Evolutionary conservation across 2,329 filamentous ascomycete species (phyloP), one percentile per base, ranked within the genome.

Genomic region (Exophiala viscosa): DNA sequence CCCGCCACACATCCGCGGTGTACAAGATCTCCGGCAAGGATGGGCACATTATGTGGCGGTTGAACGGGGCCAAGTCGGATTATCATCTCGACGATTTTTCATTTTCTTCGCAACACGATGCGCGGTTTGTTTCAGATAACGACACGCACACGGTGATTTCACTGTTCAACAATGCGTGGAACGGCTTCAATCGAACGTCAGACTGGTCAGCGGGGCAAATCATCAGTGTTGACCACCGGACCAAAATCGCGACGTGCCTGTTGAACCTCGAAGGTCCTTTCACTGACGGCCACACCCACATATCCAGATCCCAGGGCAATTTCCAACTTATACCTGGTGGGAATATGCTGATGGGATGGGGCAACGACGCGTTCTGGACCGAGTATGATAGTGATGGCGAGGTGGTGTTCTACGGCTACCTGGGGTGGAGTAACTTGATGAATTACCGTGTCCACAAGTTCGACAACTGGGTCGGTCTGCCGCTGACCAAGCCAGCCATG

Each of bases 81-180:
- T 60, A 54, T 34, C 23, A 45, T 4, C 50, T 59, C 5, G 54
- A 62, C n/a, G 46, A 45, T n/a, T 72, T 73, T 36, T 67, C 64
- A 45, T 73, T 72, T 58, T 72, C 70, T n/a, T 70, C 69, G 53
- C 70, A 73, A 48, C 70, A 73, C 52, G 70, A 73, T 57, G 70
- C 70, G 20, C 65, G 70, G 35, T 73, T 67, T 63, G 47, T 73
- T 14, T 62, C 56, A 14, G 68, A 72, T 50, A 71, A 73, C 36
- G 53, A 59, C 10, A 72, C 69, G 1, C 69, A 72, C 52, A 68
- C 69, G 0, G 43, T 71, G 3, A 42, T 73, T 23, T 71, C 70
- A 7, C 57, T 73, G 1, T 73, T 69, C 52, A 71, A 72, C 52
- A 73, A 73, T 71, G 70, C 69, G 0, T 69, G 59, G 36, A 73